phyloP scores from a whole-genome alignment of 1,284 basidiomycete species.

The Anthracocystis walkeri region DNA sequence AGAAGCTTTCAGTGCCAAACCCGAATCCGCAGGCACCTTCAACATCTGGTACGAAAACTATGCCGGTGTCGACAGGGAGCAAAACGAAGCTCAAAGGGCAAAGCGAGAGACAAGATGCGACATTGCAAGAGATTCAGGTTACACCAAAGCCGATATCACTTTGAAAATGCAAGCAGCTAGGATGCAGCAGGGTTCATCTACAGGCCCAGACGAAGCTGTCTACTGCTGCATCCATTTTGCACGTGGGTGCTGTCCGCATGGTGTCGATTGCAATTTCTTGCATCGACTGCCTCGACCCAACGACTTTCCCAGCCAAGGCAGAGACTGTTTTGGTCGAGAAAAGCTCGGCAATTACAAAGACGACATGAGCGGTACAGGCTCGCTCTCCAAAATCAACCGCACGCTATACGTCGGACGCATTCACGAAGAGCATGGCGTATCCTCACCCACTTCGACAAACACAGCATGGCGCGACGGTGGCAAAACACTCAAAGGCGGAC shows the following conservation, averaged over 20 bases:
- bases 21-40: conserved; percentile 60
- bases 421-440: conserved; percentile 60
- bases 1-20: conserved; percentile 53
- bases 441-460: conserved; percentile 38
- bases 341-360: conserved; percentile 97
- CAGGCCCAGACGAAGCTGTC: conserved; percentile 76
- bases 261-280: conserved; percentile 92
- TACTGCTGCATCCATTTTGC: conserved; percentile 97
- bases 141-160: conserved; percentile 74
- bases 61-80: conserved; percentile 76
- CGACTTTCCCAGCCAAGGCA: conserved; percentile 86
- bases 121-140: conserved; percentile 87
- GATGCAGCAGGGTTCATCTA: conserved; percentile 23
- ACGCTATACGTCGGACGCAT: conserved; percentile 96
- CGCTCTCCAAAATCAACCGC: conserved; percentile 91
- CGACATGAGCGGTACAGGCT: conserved; percentile 99
- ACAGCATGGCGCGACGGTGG: conserved; percentile 58
- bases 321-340: conserved; percentile 96
- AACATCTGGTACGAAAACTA: conserved; percentile 99
- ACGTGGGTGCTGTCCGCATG: conserved; percentile 95
- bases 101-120: conserved; percentile 91
- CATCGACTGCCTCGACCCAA: conserved; percentile 79
- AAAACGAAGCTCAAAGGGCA: conserved; percentile 75
- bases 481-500: conserved; percentile 56
- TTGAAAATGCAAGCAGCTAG: conserved; percentile 34